phyloP scores from a whole-genome alignment of 441 rosid genomes.

The Brassica balearica region DNA sequence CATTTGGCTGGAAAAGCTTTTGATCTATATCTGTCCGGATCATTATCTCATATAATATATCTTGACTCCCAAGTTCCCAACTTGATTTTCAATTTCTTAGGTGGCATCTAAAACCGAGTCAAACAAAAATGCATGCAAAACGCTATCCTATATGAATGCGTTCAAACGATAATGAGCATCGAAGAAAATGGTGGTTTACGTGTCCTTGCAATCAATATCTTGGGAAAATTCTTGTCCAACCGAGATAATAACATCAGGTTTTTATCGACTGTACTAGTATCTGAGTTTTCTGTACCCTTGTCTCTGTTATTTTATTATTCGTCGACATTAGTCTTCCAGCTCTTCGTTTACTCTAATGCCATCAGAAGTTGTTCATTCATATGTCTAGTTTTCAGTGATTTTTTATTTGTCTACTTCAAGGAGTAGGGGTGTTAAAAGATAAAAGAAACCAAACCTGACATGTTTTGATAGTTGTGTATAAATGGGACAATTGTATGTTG shows the following conservation, averaged over 20 bases:
- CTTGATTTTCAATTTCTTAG: slow-evolving; percentile 50
- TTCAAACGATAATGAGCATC: slow-evolving; percentile 95
- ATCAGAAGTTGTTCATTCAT: slow-evolving; percentile 8
- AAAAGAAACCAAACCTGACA: slow-evolving; percentile 20
- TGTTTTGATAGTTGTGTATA: slow-evolving; percentile 26
- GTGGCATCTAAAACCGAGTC: slow-evolving; percentile 99
- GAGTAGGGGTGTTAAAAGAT: slow-evolving; percentile 19
- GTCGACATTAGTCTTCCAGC: slow-evolving; percentile 10
- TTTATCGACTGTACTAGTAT: slow-evolving; percentile 7
- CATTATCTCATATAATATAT: slow-evolving; percentile 14
- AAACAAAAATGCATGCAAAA: slow-evolving; percentile 98
- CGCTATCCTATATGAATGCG: slow-evolving; percentile 93
- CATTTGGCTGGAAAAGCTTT: slow-evolving; percentile 3
- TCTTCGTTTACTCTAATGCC: slow-evolving; percentile 13
- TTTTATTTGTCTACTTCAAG: slow-evolving; percentile 12
- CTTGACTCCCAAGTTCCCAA: slow-evolving; percentile 33
- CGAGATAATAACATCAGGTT: slow-evolving; percentile 98
- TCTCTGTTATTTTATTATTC: slow-evolving; percentile 13
- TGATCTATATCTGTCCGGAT: slow-evolving; percentile 15
- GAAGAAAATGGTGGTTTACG: slow-evolving; percentile 97
- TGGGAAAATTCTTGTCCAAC: slow-evolving; percentile 96
- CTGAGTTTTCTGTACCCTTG: slow-evolving; percentile 14
- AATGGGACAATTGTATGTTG: slow-evolving; percentile 19
- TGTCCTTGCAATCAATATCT: slow-evolving; percentile 95
- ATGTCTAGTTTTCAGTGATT: slow-evolving; percentile 17